Conservation (phyloP, 2,329 filamentous ascomycete genomes). For the Claviceps africana region DNA sequence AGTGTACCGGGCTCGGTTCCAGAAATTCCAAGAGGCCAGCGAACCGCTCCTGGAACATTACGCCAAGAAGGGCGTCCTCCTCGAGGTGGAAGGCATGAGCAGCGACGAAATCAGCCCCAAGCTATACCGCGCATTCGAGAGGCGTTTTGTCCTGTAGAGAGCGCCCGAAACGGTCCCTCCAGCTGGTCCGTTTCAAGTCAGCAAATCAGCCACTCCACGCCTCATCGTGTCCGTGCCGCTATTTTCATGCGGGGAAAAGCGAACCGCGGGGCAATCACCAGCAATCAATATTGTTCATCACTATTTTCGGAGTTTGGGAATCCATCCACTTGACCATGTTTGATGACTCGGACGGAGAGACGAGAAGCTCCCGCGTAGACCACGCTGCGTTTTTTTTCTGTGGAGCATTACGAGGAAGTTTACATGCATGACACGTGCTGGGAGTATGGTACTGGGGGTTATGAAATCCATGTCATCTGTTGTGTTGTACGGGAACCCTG, state of each 20-base stretch:
- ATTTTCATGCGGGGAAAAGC: background rate
- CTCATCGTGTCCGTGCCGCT: background rate
- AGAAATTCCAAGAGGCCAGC: constrained; percentile 78
- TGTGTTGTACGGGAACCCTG: constrained; percentile 6
- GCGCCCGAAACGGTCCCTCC: too few species aligned
- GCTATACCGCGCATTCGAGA: constrained; percentile 69
- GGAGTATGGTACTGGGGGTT: too few species aligned
- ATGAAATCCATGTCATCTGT: background rate
- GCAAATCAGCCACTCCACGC: too few species aligned
- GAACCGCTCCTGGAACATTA: constrained; percentile 81
- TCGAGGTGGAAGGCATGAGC: constrained; percentile 75
- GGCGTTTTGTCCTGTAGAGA: constrained; percentile 41
- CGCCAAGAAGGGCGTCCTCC: constrained; percentile 65
- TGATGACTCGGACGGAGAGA: background rate
- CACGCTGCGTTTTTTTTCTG: background rate
- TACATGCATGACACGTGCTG: background rate
- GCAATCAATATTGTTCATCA: background rate
- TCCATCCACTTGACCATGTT: background rate
- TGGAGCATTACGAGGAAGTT: background rate
- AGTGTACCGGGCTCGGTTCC: constrained; percentile 67
- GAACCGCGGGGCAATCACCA: background rate
- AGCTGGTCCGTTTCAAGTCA: background rate
- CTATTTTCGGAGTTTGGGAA: background rate
- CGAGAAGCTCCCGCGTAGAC: background rate
- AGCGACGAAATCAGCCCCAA: constrained; percentile 95